A percentile compares a stretch with the other conserved stretches of the same genome.
phyloP scores from a whole-genome alignment of 1,284 basidiomycete species.

The Ceratobasidium sp. region DNA sequence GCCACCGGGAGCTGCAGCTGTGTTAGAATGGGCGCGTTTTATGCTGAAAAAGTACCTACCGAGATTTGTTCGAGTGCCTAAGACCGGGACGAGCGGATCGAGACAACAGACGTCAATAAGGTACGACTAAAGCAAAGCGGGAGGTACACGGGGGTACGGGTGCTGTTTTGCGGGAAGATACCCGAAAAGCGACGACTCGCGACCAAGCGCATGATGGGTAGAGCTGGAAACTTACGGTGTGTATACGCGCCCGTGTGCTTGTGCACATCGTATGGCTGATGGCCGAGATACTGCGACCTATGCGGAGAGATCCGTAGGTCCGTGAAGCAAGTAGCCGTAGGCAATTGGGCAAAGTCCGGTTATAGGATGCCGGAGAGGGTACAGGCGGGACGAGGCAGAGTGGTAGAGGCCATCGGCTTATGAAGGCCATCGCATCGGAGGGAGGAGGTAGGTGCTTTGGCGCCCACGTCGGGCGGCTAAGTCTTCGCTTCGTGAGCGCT shows the following conservation, averaged over 20 bases:
- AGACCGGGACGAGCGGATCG: neutral
- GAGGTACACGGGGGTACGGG: neutral
- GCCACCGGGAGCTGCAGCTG: conserved; percentile 22
- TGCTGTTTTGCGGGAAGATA: neutral
- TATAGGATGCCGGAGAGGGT: neutral
- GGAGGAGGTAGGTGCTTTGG: neutral
- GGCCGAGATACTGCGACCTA: neutral
- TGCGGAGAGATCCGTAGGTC: neutral
- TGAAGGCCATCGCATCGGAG: neutral
- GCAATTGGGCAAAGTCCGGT: neutral
- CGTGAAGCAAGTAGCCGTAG: neutral
- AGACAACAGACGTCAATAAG: conserved; percentile 33
- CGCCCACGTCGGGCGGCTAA: conserved; percentile 25
- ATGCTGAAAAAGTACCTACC: neutral
- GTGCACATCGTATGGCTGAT: conserved; percentile 14
- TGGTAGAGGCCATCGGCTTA: neutral
- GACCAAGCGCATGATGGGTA: neutral
- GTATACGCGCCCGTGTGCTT: conserved; percentile 1
- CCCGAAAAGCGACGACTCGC: neutral
- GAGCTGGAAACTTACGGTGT: conserved; percentile 13
- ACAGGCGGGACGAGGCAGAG: neutral
- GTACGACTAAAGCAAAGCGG: neutral
- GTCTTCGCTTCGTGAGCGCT: neutral
- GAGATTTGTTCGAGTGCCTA: conserved; percentile 8
- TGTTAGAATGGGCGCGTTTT: neutral